Conservation (phyloP, 495 filamentous ascomycete genomes). For the Penicillium turbatum region DNA sequence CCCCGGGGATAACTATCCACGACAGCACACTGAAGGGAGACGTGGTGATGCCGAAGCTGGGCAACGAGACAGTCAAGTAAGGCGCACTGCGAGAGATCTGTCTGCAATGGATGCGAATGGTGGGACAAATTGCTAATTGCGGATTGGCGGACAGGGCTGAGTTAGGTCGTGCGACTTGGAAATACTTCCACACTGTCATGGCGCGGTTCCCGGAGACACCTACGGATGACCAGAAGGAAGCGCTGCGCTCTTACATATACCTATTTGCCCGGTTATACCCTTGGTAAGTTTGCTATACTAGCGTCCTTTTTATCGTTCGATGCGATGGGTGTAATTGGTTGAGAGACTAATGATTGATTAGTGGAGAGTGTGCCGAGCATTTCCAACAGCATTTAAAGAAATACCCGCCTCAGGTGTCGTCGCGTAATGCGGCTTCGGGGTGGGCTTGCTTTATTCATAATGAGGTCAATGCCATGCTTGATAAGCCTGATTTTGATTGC, state of each 20-base stretch:
- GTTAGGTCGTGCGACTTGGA: conserved; percentile 84
- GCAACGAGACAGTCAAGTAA: conserved; percentile 79
- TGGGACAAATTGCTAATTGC: conserved; percentile 2
- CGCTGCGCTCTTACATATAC: conserved; percentile 79
- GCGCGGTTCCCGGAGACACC: conserved; percentile 87
- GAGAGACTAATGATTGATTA: conserved; percentile 30
- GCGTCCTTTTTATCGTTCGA: not conserved
- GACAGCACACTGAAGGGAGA: conserved; percentile 62
- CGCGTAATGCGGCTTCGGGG: conserved; percentile 73
- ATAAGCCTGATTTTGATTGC: conserved; percentile 83
- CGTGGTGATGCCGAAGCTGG: conserved; percentile 82
- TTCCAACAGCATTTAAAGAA: conserved; percentile 77
- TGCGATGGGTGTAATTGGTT: conserved; percentile 2
- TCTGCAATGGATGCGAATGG: not conserved
- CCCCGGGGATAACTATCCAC: conserved; percentile 23
- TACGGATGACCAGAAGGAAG: conserved; percentile 73
- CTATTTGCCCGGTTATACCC: conserved; percentile 92
- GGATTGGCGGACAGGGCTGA: conserved; percentile 58
- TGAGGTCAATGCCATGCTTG: conserved; percentile 80
- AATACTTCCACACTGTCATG: conserved; percentile 93
- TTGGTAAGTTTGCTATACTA: conserved; percentile 43
- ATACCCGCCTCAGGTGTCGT: conserved; percentile 88
- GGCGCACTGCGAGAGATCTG: not conserved
- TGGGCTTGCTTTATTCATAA: conserved; percentile 98
- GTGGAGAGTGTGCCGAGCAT: conserved; percentile 89